Evolutionary conservation across 2,329 filamentous ascomycete species (phyloP), one percentile per base, ranked within the genome.

Genomic region (Verticillium zaregamsianum): DNA sequence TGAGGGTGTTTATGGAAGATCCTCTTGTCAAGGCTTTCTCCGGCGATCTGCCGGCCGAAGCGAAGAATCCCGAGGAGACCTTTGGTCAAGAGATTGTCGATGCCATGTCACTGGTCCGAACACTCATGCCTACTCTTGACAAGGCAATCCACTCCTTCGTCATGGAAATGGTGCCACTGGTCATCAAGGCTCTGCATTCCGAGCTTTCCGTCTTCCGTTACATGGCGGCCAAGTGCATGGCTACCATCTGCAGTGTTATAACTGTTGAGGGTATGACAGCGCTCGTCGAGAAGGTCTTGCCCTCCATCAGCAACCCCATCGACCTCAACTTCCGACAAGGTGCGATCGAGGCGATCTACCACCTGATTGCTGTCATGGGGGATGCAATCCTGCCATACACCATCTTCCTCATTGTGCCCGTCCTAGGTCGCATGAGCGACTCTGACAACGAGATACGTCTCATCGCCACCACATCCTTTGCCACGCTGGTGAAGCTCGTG

Each of bases 331-430:
- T 90, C 77, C 89, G 95, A 45, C 95, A 99, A 78, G 95, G 95
- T 65, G 93, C 92, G 6, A 95, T 96, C 62, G 95, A 99, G 76
- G 92, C 88, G 68, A 91, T 99, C 63, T 99, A 99, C 73, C 95
- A 99, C 75, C 81, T 99, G 63, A 99, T 99, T 66, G 92, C 96
- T 63, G 93, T 97, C 59, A 99, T 99, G 95, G 95, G 96, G 65
- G 95, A 98, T 72, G 86, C 87, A 40, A 99, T 99, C 62, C 78
- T 99, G 33, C 95, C 96, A 3, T 99, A 99, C 71, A 95, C 99
- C 65, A 97, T 99, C 70, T 99, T 99, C 86, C 86, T 99, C 66
- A 96, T 99, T 63, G 96, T 98, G 14, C 95, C 95, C 15, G 95
- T 99, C 4, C 84, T 99, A 58, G 95, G 95, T 60, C 89, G 95